phyloP scores from a whole-genome alignment of 768 basidiomycete genomes.

The Phanerochaete sordida region DNA sequence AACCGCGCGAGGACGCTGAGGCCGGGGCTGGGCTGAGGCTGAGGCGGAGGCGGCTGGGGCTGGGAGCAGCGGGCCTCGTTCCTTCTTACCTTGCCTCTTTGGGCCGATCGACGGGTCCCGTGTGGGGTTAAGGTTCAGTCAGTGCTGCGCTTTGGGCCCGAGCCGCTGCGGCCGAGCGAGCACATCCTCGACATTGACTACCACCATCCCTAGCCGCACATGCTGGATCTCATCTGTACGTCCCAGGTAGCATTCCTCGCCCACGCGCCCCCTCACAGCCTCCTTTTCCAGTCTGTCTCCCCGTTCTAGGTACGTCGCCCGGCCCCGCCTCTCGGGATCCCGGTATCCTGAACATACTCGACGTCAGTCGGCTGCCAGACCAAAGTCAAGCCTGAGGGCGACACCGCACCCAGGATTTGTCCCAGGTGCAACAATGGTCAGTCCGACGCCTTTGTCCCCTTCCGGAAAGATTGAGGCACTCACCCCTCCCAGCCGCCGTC shows the following conservation, averaged over 20 bases:
- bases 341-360: constrained; percentile 3
- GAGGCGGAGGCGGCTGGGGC: not conserved
- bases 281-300: constrained; percentile 29
- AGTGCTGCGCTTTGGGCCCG: constrained; percentile 3
- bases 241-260: not conserved
- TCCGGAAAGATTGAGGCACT: not conserved
- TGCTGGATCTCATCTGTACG: constrained; percentile 23
- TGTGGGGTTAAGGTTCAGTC: constrained; percentile 5
- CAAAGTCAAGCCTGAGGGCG: constrained; percentile 51
- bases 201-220: constrained; percentile 15
- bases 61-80: not conserved
- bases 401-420: constrained; percentile 53
- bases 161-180: not conserved
- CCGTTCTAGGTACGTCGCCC: constrained; percentile 29
- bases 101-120: not conserved
- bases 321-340: not conserved
- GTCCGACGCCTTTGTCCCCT: constrained; percentile 19
- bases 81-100: not conserved
- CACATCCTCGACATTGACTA: constrained; percentile 3
- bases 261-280: not conserved
- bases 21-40: too few species aligned
- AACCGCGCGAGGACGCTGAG: too few species aligned
- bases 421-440: constrained; percentile 71
- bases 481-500: constrained; percentile 44
- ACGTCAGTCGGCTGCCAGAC: constrained; percentile 64